These are phyloP conservation scores for Apophysomyces trapeziformis DNA, from an alignment of 371 early-diverging fungal species.

Conservation along the genomic window DNA sequence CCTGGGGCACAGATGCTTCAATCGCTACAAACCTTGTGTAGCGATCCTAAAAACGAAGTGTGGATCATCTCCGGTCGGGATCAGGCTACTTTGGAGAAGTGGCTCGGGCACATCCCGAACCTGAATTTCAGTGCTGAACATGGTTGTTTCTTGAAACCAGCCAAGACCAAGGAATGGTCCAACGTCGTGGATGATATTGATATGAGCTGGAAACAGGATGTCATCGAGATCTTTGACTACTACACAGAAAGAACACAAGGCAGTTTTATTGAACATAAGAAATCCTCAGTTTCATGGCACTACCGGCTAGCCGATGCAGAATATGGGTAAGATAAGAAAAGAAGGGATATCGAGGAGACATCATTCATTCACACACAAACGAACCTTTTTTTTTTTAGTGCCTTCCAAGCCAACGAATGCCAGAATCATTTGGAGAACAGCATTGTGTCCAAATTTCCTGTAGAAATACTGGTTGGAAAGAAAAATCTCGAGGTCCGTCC, in stretches of 20 bases:
- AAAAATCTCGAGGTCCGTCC: constrained; percentile 93
- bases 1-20: constrained; percentile 64
- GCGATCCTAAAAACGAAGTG: constrained; percentile 80
- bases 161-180: constrained; percentile 63
- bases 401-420: constrained; percentile 87
- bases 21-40: constrained; percentile 57
- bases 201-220: constrained; percentile 86
- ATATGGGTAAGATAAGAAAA: constrained; percentile 36
- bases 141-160: constrained; percentile 63
- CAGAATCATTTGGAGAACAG: constrained; percentile 85
- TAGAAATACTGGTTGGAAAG: constrained; percentile 92
- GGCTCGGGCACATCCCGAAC: constrained; percentile 81
- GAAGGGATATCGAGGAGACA: not conserved
- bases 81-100: constrained; percentile 75
- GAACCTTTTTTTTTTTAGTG: constrained; percentile 32
- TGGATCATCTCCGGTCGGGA: constrained; percentile 93
- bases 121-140: constrained; percentile 84
- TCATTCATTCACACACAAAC: not conserved
- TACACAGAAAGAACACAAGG: constrained; percentile 93
- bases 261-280: constrained; percentile 85
- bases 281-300: constrained; percentile 89
- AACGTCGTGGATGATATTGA: constrained; percentile 78
- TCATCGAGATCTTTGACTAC: constrained; percentile 84
- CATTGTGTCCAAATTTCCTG: constrained; percentile 79
- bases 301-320: constrained; percentile 87